Base-by-base conservation (phyloP, 768 basidiomycete genomes). In the Kwoniella bestiolae region DNA sequence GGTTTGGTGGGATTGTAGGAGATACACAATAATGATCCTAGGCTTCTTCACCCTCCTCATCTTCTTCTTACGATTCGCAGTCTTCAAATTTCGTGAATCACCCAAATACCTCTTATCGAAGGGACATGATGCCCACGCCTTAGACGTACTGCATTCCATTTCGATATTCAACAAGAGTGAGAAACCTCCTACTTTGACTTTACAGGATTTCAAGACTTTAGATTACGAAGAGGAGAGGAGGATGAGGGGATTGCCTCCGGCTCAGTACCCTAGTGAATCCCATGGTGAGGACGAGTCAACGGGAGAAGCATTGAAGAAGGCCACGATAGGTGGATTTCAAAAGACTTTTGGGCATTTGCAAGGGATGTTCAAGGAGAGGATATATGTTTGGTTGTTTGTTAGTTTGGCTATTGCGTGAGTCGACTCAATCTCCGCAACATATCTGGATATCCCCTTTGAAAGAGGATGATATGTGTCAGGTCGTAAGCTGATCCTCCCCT, bases 81-180 rank as follows among this genome's bases (percentile, higher is more conserved):
- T 87, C 21, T 87, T 88, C 69, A 83, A 84, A 68, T 81, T 88
- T 45, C 85, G 86, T 63, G 87, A 88, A 76, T 86, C 86, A 0
- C 84, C 87, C 6, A 88, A 88, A 72, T 88, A 84, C 74, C 83
- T 87, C 35, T 80, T 87, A 21, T 84, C 84, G 1, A 85, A 86
- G 72, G 86, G 86, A 18, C 84, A 85, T 41, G 87, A 88, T 69
- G 82, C 82, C 51, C 85, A 87, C 35, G 87, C 87, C 5, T 76
- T 88, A 25, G 77, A 80, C 18, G 80, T 83, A 23, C 47, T 83
- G 12, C 66, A 80, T 64, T 60, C 61, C 2, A 79, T 83, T 38
- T 80, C 82, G n/a, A 62, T 60, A 23, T 82, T 80, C 77, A 83
- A 83, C 74, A 59, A 67, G 23, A 26, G 25, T 5, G 57, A 65